A percentile compares a stretch with the other conserved stretches of the same genome.
Conservation (phyloP, 441 rosid genomes). For the Euphorbia celastroides region DNA sequence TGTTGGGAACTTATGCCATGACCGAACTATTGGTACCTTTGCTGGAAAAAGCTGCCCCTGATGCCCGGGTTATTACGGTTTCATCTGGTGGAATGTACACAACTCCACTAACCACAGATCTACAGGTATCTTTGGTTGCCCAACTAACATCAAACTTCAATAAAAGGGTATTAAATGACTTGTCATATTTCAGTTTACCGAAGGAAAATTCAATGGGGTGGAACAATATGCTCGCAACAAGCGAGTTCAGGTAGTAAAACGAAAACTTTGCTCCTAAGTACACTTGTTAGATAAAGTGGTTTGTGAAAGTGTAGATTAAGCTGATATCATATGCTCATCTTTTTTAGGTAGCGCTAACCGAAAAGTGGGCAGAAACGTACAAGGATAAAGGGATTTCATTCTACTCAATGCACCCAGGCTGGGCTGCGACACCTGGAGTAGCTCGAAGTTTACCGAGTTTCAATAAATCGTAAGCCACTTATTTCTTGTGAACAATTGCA, state of each 20-base stretch:
- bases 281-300: not conserved
- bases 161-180: too few species aligned
- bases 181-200: constrained; percentile 40
- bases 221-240: constrained; percentile 79
- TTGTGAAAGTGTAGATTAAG: too few species aligned
- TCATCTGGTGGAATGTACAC: constrained; percentile 93
- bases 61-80: constrained; percentile 79
- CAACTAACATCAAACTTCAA: not conserved
- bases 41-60: constrained; percentile 76
- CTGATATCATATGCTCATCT: too few species aligned
- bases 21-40: constrained; percentile 74
- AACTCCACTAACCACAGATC: constrained; percentile 64
- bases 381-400: constrained; percentile 67
- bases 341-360: constrained; percentile 75
- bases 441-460: constrained; percentile 67
- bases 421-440: constrained; percentile 89
- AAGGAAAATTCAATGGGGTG: constrained; percentile 47
- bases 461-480: constrained; percentile 36
- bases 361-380: constrained; percentile 67
- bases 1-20: constrained; percentile 67
- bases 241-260: constrained; percentile 61
- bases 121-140: constrained; percentile 43
- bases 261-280: not conserved
- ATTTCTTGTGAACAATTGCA: not conserved
- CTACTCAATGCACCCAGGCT: constrained; percentile 93